A percentile compares a stretch with the other conserved stretches of the same genome.
Conservation (phyloP, 2,329 filamentous ascomycete species). For the Scytalidium lignicola region DNA sequence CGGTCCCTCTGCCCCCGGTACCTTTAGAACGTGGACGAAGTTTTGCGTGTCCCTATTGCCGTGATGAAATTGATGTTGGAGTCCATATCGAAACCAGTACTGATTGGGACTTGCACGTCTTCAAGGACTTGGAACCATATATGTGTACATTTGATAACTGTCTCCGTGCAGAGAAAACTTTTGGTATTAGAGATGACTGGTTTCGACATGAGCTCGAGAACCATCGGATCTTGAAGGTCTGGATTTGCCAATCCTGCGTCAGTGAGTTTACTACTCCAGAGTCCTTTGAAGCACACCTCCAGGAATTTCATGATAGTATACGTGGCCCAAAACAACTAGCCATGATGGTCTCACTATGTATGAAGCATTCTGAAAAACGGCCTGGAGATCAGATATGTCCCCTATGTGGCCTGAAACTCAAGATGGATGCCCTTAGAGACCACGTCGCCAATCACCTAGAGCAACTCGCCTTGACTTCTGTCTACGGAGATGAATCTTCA, state of each 20-base stretch:
- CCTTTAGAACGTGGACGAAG: constrained; percentile 1
- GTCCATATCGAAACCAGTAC: constrained; percentile 4
- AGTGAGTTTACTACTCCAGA: constrained; percentile 5
- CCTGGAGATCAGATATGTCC: background rate
- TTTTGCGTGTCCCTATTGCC: constrained; percentile 15
- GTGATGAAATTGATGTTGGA: constrained; percentile 13
- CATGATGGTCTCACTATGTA: constrained; percentile 16
- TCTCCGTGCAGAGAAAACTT: constrained; percentile 6
- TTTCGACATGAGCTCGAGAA: constrained; percentile 17
- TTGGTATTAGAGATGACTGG: constrained; percentile 14
- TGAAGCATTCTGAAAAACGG: constrained; percentile 5
- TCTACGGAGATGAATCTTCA: constrained; percentile 6
- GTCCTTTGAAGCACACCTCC: constrained; percentile 5
- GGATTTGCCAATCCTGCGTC: constrained; percentile 14
- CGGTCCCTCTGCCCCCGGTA: constrained; percentile 10
- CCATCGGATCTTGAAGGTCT: constrained; percentile 12
- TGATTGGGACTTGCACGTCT: constrained; percentile 18
- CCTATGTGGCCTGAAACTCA: constrained; percentile 3
- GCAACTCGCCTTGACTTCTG: constrained; percentile 11
- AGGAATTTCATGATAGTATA: constrained; percentile 5
- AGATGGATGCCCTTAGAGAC: constrained; percentile 4
- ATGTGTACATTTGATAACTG: constrained; percentile 18
- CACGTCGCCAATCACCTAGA: constrained; percentile 15
- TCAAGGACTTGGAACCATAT: constrained; percentile 18
- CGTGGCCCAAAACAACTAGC: constrained; percentile 7